Evolutionary conservation across 768 basidiomycete species (phyloP), one percentile per base, ranked within the genome.

Genomic region (Leccinum barrowsii): DNA sequence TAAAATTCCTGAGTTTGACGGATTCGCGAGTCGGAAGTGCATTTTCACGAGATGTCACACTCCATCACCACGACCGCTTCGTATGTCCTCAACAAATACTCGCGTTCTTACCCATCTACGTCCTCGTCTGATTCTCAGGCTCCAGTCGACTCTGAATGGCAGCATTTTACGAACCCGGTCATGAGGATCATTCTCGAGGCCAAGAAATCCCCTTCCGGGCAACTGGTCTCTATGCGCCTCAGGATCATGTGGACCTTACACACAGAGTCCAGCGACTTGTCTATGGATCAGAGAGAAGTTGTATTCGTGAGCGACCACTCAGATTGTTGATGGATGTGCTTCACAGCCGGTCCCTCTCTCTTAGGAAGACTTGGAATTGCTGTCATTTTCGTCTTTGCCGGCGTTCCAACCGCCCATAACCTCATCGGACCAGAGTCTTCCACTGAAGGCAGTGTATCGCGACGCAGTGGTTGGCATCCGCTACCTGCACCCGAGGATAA

Each of bases 401-500:
- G 65, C 74, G 17, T 60, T 66, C 30, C 68, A 65, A 37, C 52
- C 72, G 13, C 65, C 70, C 24, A 57, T 59, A 55, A 70, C 61
- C 65, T 74, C 68, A 59, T 75, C 64, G 48, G 73, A 75, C 12
- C 85, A 87, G 63, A 81, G 82, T 22, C 77, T 87, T 30, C 89
- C 90, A n/a, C 73, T 92, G 46, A 91, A 90, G 70, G 90, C 88
- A 7, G 88, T 92, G 10, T 89, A 89, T 68, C 84, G 87, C 22
- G 89, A 87, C 56, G 76, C 80, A 4, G 76, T 86, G 0, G 86
- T 91, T 26, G 90, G 90, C 12, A 81, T 92, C 48, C 85, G 90
- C 22, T 92, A 92, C 65, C 73, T 90, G 34, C 77, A 87, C 60
- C 80, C 80, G 26, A 76, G 75, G 30, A 76, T 60, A 12, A 46